Conservation (phyloP, 768 basidiomycete genomes). For the Hypsizygus marmoreus region DNA sequence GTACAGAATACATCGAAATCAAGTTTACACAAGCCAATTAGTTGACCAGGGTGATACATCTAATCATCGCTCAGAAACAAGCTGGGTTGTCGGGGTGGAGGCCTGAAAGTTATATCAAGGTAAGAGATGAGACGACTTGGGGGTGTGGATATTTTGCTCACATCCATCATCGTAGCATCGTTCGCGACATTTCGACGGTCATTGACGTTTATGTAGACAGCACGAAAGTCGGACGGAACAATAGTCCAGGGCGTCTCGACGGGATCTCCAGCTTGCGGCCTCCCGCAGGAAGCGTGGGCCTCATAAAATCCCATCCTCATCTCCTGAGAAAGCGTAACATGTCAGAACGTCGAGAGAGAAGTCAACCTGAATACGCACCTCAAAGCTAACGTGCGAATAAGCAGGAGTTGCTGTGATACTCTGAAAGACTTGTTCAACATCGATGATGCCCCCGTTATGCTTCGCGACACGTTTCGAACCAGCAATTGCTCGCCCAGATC, state of each 20-base stretch:
- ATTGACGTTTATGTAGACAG: slow-evolving; percentile 10
- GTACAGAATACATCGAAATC: too few relatives aligned
- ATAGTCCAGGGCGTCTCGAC: slow-evolving; percentile 21
- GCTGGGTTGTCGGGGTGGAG: too few relatives aligned
- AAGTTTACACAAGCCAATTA: too few relatives aligned
- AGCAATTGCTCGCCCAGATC: slow-evolving; percentile 13
- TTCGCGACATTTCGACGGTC: background rate
- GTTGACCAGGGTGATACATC: too few relatives aligned
- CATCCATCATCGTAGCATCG: background rate
- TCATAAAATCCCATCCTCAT: slow-evolving; percentile 33
- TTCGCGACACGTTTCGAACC: slow-evolving; percentile 18
- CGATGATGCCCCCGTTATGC: slow-evolving; percentile 2
- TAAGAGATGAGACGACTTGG: too few relatives aligned
- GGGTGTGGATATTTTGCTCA: too few relatives aligned
- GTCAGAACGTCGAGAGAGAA: background rate
- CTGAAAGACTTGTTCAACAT: slow-evolving; percentile 21
- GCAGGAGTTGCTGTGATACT: slow-evolving; percentile 31
- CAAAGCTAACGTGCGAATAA: slow-evolving; percentile 26
- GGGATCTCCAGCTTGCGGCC: slow-evolving; percentile 23
- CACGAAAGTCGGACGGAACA: slow-evolving; percentile 28
- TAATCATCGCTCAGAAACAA: too few relatives aligned
- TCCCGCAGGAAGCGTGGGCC: slow-evolving; percentile 23
- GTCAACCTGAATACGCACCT: slow-evolving; percentile 19
- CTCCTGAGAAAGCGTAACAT: too few relatives aligned
- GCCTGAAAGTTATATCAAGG: too few relatives aligned